Evolutionary conservation across 176 grass and related monocot species (phyloP).

Genomic region (Bromus sterilis): DNA sequence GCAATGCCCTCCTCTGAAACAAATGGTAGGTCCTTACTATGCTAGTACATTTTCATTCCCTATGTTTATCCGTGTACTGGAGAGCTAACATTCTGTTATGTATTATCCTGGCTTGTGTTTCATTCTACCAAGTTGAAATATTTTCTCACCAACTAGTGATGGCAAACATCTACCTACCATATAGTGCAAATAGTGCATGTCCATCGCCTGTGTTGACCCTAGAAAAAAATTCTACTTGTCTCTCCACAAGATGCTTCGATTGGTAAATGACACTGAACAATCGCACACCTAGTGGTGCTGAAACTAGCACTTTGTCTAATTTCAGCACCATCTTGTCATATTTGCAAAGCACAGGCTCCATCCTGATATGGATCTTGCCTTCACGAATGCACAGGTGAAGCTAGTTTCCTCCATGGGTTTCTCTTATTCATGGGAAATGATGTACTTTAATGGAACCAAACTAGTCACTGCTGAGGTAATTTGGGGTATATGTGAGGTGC

Average conservation of each 20-base stretch:
- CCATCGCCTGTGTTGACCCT: background rate
- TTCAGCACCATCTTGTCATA: slow-evolving; percentile 34
- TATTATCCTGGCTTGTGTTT: background rate
- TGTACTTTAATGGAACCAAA: background rate
- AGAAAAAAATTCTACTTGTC: background rate
- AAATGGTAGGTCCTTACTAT: background rate
- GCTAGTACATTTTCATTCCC: background rate
- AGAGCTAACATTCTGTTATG: background rate
- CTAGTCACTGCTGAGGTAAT: background rate
- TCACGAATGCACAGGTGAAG: slow-evolving; percentile 2
- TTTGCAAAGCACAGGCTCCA: slow-evolving; percentile 25
- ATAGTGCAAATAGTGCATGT: background rate
- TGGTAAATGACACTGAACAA: background rate
- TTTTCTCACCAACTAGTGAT: background rate
- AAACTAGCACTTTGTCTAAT: slow-evolving; percentile 42
- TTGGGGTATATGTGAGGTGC: slow-evolving; percentile 25
- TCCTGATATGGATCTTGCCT: slow-evolving; percentile 50
- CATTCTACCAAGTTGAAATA: background rate
- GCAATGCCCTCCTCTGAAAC: background rate
- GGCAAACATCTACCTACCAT: background rate
- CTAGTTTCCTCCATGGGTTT: background rate
- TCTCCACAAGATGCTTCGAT: background rate
- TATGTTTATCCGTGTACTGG: background rate
- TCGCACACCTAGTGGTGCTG: slow-evolving; percentile 48
- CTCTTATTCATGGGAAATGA: slow-evolving; percentile 3